A percentile compares a stretch with the other conserved stretches of the same genome.
These are phyloP conservation scores for Tremella yokohamensis DNA, from an alignment of 768 basidiomycete species.

Conservation along the genomic window DNA sequence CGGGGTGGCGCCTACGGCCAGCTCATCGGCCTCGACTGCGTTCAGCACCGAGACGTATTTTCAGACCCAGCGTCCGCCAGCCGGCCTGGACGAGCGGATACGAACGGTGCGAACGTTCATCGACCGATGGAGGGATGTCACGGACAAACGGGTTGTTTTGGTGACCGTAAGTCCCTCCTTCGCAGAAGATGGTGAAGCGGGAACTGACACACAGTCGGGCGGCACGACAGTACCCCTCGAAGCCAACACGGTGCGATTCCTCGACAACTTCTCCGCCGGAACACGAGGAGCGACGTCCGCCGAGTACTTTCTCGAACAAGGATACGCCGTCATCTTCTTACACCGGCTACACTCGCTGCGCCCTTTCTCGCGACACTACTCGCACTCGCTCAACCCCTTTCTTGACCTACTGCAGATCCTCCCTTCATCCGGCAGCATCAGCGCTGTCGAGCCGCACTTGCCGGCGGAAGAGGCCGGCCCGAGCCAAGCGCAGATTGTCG, in stretches of 20 bases:
- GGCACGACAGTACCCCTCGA: slow-evolving; percentile 97
- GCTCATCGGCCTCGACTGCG: slow-evolving; percentile 6
- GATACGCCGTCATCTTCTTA: slow-evolving; percentile 97
- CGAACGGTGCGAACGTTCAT: slow-evolving; percentile 72
- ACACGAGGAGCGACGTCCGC: slow-evolving; percentile 96
- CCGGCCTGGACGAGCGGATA: slow-evolving; percentile 59
- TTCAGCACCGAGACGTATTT: slow-evolving; percentile 92
- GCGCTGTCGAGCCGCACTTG: not conserved
- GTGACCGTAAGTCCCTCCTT: slow-evolving; percentile 69
- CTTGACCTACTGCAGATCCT: slow-evolving; percentile 83
- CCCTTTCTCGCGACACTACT: slow-evolving; percentile 96
- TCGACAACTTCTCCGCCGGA: slow-evolving; percentile 98
- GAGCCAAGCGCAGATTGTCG: slow-evolving; percentile 57
- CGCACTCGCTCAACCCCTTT: slow-evolving; percentile 96
- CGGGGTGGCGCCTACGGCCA: not conserved
- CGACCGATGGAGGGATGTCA: slow-evolving; percentile 59
- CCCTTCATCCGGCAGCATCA: slow-evolving; percentile 13
- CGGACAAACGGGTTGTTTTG: slow-evolving; percentile 75
- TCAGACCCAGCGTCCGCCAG: slow-evolving; percentile 75
- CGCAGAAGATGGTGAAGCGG: not conserved
- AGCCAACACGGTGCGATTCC: slow-evolving; percentile 95
- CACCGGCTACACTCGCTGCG: slow-evolving; percentile 96
- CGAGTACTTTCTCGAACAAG: slow-evolving; percentile 87
- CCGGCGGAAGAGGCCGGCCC: not conserved
- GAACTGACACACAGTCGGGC: slow-evolving; percentile 65